Base-by-base conservation (phyloP, 139 green algal species). In the Chlamydomonas incerta region DNA sequence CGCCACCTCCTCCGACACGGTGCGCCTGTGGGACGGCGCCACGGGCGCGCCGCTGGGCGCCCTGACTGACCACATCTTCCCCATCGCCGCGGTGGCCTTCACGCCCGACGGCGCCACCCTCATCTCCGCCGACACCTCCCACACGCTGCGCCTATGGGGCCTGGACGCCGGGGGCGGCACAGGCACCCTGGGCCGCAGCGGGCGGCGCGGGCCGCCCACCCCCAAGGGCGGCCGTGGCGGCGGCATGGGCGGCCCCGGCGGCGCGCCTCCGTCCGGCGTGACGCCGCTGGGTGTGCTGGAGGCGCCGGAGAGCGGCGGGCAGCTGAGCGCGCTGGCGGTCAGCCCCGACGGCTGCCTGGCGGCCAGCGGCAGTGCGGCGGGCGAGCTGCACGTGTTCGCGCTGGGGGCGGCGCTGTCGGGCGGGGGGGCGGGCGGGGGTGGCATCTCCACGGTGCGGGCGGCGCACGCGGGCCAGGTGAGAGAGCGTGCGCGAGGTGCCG, bases 1-100 rank as follows among this genome's bases (percentile, higher is more conserved):
- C 35, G 79, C 65, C 66, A 69, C 79, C 79, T 47, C 79, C 31
- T 66, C 79, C 47, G 79, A 85, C 46, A 35, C 46, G 33, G 79
- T 85, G 31, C 79, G 65, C 29, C 46, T 85, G 29, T 85, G 79
- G 79, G 65, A 75, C 63, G 79, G 47, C 3, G 65, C 47, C 63
- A 75, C 15, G n/a, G 79, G 79, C 33, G 47, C 66, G 28, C 23
- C 79, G 47, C n/a, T 33, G 41, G 79, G 79, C 47, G 79, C 79
- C n/a, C 65, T 85, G 47, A 85, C 65, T 18, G 79, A 85, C 63
- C 79, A 85, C 63, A 85, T 85, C 63, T 85, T 85, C 63, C 79
- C 79, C 31, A 47, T 85, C n/a, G 79, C 66, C 37, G 79, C 31
- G 47, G 15, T 85, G 28, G 79, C 79, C 66, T 85, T 65, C 37